Percentiles rank a stretch among this genome's conserved stretches.
phyloP scores from a whole-genome alignment of 2,329 filamentous ascomycete species.

The Colletotrichum sp. region DNA sequence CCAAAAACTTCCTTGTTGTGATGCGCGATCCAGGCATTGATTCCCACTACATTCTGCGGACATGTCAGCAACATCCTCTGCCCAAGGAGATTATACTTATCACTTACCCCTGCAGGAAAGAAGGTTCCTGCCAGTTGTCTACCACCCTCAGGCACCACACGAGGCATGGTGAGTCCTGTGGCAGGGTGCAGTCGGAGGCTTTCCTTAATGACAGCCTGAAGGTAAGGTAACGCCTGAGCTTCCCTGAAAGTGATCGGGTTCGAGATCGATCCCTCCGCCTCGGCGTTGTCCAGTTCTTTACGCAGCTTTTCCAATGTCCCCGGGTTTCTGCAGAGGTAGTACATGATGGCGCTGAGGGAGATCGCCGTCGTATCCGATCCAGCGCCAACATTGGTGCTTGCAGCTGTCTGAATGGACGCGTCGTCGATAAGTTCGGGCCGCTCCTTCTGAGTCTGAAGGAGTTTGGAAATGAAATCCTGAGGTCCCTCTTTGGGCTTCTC shows the following conservation, averaged over 20 bases:
- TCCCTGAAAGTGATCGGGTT: constrained; percentile 28
- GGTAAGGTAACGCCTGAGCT: constrained; percentile 41
- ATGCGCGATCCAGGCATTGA: constrained; percentile 46
- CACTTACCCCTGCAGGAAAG: constrained; percentile 31
- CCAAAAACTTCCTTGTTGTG: constrained; percentile 43
- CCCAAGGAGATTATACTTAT: neutral
- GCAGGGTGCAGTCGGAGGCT: constrained; percentile 54
- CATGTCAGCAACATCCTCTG: neutral
- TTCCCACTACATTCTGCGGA: constrained; percentile 37
- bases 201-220: constrained; percentile 59
- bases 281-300: constrained; percentile 38
- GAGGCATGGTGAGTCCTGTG: constrained; percentile 50
- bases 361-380: constrained; percentile 41
- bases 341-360: constrained; percentile 33
- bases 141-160: constrained; percentile 50
- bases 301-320: constrained; percentile 34
- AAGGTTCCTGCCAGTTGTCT: constrained; percentile 39
- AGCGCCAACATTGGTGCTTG: constrained; percentile 28
- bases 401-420: constrained; percentile 23
- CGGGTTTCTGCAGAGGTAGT: constrained; percentile 30
- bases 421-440: constrained; percentile 42
- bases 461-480: neutral
- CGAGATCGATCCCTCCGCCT: neutral
- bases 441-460: neutral
- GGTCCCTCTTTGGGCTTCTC: neutral